These are phyloP conservation scores for Cystofilobasidium ferigula DNA, from an alignment of 768 basidiomycete genomes.

Conservation along the genomic window DNA sequence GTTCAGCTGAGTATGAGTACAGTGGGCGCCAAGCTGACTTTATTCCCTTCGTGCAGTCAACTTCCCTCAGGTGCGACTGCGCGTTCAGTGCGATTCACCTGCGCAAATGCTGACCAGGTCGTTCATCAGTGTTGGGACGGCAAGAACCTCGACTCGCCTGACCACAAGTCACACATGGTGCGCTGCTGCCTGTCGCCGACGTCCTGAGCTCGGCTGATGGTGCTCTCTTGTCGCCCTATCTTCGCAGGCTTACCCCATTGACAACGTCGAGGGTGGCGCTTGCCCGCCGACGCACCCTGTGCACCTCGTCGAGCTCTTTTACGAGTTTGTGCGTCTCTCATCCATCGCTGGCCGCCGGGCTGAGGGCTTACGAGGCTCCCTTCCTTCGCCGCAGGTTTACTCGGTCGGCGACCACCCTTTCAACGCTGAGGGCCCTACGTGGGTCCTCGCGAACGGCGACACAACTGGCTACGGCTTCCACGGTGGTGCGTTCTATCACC, in stretches of 20 bases:
- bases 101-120: slow-evolving; percentile 18
- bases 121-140: slow-evolving; percentile 38
- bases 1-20: too few relatives aligned
- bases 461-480: slow-evolving; percentile 31
- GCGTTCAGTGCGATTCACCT: background rate
- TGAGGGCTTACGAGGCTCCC: slow-evolving; percentile 20
- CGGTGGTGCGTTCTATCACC: background rate
- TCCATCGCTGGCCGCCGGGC: slow-evolving; percentile 35
- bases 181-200: too few relatives aligned
- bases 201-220: too few relatives aligned
- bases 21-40: too few relatives aligned
- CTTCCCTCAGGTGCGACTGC: background rate
- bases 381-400: background rate
- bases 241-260: slow-evolving; percentile 33
- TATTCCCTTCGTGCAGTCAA: slow-evolving; percentile 33
- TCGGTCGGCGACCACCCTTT: slow-evolving; percentile 36
- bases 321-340: slow-evolving; percentile 38
- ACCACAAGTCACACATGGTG: slow-evolving; percentile 39
- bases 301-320: slow-evolving; percentile 38
- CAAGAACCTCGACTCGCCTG: slow-evolving; percentile 37
- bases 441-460: slow-evolving; percentile 37
- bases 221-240: too few relatives aligned
- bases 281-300: slow-evolving; percentile 31
- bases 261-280: slow-evolving; percentile 16
- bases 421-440: slow-evolving; percentile 35